Conservation (phyloP, 1,284 basidiomycete species). For the Vanrija pseudolonga region DNA sequence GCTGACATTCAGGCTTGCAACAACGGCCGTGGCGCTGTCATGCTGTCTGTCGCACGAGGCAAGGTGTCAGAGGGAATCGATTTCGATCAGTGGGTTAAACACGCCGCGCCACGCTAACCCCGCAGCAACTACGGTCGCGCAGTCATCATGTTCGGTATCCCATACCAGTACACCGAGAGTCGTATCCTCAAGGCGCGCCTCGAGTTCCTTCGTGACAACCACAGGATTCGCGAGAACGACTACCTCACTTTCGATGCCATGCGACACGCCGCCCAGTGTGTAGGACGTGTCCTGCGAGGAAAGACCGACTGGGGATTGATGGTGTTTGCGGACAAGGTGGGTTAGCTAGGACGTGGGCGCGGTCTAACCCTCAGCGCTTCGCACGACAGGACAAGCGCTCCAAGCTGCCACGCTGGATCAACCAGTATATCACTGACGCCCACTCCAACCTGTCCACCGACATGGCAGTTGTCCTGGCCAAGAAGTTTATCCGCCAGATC, state of each 20-base stretch:
- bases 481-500: constrained; percentile 95
- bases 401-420: constrained; percentile 98
- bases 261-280: constrained; percentile 98
- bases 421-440: constrained; percentile 97
- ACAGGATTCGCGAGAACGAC: constrained; percentile 96
- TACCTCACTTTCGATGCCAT: constrained; percentile 99
- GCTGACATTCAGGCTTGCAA: constrained; percentile 74
- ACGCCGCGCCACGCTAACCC: not conserved
- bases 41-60: constrained; percentile 94
- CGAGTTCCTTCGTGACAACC: constrained; percentile 97
- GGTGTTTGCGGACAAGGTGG: constrained; percentile 97
- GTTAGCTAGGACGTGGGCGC: constrained; percentile 20
- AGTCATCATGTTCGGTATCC: constrained; percentile 99
- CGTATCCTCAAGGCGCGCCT: constrained; percentile 95
- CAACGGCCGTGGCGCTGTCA: constrained; percentile 94
- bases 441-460: constrained; percentile 97
- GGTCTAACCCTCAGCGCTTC: constrained; percentile 66
- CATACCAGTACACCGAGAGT: constrained; percentile 98
- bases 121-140: constrained; percentile 85
- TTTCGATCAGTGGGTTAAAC: constrained; percentile 73
- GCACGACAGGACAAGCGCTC: constrained; percentile 93
- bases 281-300: constrained; percentile 92
- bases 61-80: constrained; percentile 99
- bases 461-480: constrained; percentile 93
- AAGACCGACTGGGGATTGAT: constrained; percentile 99